These are phyloP conservation scores for Priceomyces carsonii DNA, from an alignment of 805 yeast genomes.

Conservation along the genomic window DNA sequence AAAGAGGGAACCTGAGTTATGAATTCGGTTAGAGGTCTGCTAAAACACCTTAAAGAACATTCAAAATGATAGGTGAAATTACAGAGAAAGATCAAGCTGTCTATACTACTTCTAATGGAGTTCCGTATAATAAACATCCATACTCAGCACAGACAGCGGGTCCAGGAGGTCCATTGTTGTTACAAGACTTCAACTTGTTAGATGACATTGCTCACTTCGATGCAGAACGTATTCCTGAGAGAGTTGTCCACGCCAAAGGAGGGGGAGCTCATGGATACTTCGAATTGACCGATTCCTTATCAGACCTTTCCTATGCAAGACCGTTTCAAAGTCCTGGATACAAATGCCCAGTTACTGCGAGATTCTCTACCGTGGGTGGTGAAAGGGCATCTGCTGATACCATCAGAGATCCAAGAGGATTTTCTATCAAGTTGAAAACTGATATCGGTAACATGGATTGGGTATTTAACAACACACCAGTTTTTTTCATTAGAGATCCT, in stretches of 20 bases:
- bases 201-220: constrained; percentile 62
- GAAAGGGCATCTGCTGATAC: constrained; percentile 67
- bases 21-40: too few species aligned
- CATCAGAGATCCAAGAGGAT: constrained; percentile 72
- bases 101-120: constrained; percentile 55
- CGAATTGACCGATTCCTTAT: constrained; percentile 57
- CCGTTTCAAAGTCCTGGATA: constrained; percentile 43
- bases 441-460: constrained; percentile 70
- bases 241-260: constrained; percentile 70
- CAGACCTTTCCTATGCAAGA: constrained; percentile 49
- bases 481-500: constrained; percentile 65
- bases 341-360: constrained; percentile 42
- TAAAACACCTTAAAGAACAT: not conserved
- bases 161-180: constrained; percentile 55
- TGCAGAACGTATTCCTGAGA: constrained; percentile 65
- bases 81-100: constrained; percentile 15
- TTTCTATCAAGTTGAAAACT: constrained; percentile 63
- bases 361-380: constrained; percentile 72
- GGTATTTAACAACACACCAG: constrained; percentile 74
- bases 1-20: too few species aligned
- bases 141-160: constrained; percentile 56
- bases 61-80: constrained; percentile 3
- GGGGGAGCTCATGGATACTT: constrained; percentile 63
- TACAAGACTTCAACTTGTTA: constrained; percentile 59
- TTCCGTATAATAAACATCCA: constrained; percentile 53